Evolutionary conservation across 805 yeast species (phyloP), one percentile per base, ranked within the genome.

Genomic region (Candida michaelii): DNA sequence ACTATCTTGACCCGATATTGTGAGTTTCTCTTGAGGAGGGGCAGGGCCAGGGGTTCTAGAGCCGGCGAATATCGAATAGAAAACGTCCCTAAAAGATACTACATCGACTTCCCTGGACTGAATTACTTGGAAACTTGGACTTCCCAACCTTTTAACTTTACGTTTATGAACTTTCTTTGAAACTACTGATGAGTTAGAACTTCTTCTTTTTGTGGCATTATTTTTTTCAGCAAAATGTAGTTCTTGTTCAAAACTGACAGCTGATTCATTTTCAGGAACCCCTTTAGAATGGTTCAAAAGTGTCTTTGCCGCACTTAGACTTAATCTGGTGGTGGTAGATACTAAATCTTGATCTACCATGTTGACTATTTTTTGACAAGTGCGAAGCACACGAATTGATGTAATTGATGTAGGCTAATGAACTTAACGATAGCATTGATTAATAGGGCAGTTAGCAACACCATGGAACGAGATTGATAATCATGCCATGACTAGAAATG

Each of bases 1-100:
- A 3, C 69, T 59, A 2, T 24, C 18, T 21, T 5, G 6, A 17
- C 42, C 42, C 3, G 35, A 10, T 11, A 30, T n/a, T 11, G 3
- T 6, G 5, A 38, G 15, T 15, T 30, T 25, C 11, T 25, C 29
- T 11, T 25, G 5, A 7, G 25, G 9, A 23, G 9, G 12, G 13
- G 15, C 14, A 13, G 4, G 4, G 5, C 19, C 21, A 30, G 35
- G 34, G 2, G 24, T 14, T 15, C 5, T 15, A 21, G 19, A 15
- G 4, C 38, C 43, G 1, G 45, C 15, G 4, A 30, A 38, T 3
- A 36, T 25, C 8, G 17, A 13, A 16, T 27, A 23, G 5, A 41
- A 21, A 12, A 30, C 4, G 12, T 30, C 40, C 23, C 42, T 30
- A 10, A 37, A 25, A 16, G 14, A 13, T 3, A 11, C 8, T 9